These are phyloP conservation scores for Saccharomyces hybrid DNA, from an alignment of 1,139 yeast genomes.

Conservation along the genomic window DNA sequence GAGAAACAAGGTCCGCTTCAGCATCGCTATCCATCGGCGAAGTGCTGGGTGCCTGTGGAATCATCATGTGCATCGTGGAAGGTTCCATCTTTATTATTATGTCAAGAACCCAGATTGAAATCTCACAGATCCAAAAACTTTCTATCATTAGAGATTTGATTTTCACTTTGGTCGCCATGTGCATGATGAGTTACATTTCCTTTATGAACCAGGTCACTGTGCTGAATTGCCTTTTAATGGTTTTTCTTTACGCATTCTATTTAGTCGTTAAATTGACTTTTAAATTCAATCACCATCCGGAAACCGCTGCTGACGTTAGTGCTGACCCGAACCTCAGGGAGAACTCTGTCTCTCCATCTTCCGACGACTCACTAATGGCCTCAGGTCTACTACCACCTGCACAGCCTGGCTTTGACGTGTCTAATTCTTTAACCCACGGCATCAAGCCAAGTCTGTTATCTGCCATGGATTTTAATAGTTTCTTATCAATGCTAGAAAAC, in stretches of 20 bases:
- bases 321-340: background rate
- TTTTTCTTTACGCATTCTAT: conserved; percentile 21
- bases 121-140: conserved; percentile 17
- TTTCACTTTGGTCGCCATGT: conserved; percentile 22
- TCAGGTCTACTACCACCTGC: background rate
- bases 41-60: conserved; percentile 38
- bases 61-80: conserved; percentile 30
- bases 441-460: conserved; percentile 28
- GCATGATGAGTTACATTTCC: conserved; percentile 23
- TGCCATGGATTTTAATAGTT: conserved; percentile 26
- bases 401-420: conserved; percentile 3
- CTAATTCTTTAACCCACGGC: conserved; percentile 9
- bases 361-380: background rate
- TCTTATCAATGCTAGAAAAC: conserved; percentile 23
- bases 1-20: conserved; percentile 44
- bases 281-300: background rate
- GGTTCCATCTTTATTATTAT: conserved; percentile 30
- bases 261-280: conserved; percentile 17
- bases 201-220: conserved; percentile 21
- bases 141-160: conserved; percentile 23
- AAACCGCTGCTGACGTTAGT: background rate
- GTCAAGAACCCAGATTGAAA: conserved; percentile 17
- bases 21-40: conserved; percentile 80
- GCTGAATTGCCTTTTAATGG: conserved; percentile 25
- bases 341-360: background rate